Evolutionary conservation across 768 basidiomycete species (phyloP), one percentile per base, ranked within the genome.

Genomic region (Suillus fuscotomentosus): DNA sequence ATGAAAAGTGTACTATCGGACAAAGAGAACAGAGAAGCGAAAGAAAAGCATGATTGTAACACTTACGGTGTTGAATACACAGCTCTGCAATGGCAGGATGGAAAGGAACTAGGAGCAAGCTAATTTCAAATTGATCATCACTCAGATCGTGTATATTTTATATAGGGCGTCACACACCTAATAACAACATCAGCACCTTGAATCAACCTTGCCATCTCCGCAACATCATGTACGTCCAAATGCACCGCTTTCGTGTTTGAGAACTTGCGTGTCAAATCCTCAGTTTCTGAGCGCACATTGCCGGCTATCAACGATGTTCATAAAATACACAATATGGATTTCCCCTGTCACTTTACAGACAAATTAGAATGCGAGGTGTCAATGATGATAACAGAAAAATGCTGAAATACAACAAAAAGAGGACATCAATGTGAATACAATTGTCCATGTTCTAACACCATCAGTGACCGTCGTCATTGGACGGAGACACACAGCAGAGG

Each of bases 41-140:
- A n/a, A n/a, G n/a, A n/a, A n/a, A n/a, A n/a, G n/a, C n/a, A n/a
- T n/a, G n/a, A n/a, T n/a, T n/a, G n/a, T n/a, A n/a, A n/a, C n/a
- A n/a, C n/a, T n/a, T 92, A 13, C 77, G 69, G 65, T 88, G 79
- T 41, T 79, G 66, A 57, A 98, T 87, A 70, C 95, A 97, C 0
- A 86, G 69, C 66, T 89, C 81, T 2, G 95, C 95, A 15, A 95
- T 81, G 3, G 72, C 67, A 13, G 86, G 79, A 68, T 98, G 95
- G 70, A 95, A 82, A 0, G 84, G 73, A 0, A 86, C 92, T 1
- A 95, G 95, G 2, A 97, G 80, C 64, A 97, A 79, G 72, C 95
- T 97, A 70, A 3, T 27, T 8, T 41, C 48, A n/a, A 6, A 31
- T 56, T 15, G 15, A 39, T 45, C 36, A 61, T 57, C 42, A 34